These are phyloP conservation scores for Phyllosticta capitalensis DNA, from an alignment of 2,329 filamentous ascomycete genomes.

Conservation along the genomic window DNA sequence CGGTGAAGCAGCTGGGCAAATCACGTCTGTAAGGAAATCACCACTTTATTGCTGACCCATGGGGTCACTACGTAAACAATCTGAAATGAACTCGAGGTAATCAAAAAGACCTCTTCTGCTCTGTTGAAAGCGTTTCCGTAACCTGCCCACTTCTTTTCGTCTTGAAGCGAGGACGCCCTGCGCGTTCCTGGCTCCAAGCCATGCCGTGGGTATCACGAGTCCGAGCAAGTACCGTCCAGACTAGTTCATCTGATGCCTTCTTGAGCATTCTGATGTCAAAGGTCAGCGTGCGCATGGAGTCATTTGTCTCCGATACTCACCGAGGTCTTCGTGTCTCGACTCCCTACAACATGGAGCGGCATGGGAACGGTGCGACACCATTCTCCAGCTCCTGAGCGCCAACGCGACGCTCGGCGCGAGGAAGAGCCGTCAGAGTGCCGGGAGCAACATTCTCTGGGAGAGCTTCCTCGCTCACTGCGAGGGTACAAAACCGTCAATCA, in stretches of 20 bases:
- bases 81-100: conserved; percentile 9
- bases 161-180: conserved; percentile 1
- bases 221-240: conserved; percentile 10
- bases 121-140: conserved; percentile 4
- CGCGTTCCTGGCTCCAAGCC: conserved; percentile 7
- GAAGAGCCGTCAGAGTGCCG: conserved; percentile 45
- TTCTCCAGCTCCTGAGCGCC: conserved; percentile 24
- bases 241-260: conserved; percentile 10
- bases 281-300: not conserved
- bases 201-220: conserved; percentile 1
- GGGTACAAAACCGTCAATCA: conserved; percentile 85
- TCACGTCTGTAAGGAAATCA: not conserved
- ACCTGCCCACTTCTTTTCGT: conserved; percentile 9
- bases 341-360: conserved; percentile 32
- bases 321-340: conserved; percentile 12
- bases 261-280: not conserved
- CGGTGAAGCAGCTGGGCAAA: not conserved
- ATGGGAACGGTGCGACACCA: conserved; percentile 17
- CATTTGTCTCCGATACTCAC: not conserved
- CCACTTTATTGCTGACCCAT: not conserved
- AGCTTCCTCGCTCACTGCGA: conserved; percentile 79
- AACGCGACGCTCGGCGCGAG: conserved; percentile 33
- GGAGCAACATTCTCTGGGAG: conserved; percentile 49
- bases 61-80: not conserved
- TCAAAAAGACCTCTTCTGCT: conserved; percentile 7